A percentile compares a stretch with the other conserved stretches of the same genome.
Evolutionary conservation across 2,329 filamentous ascomycete genomes (phyloP).

Genomic region (Cladosporium sp.): DNA sequence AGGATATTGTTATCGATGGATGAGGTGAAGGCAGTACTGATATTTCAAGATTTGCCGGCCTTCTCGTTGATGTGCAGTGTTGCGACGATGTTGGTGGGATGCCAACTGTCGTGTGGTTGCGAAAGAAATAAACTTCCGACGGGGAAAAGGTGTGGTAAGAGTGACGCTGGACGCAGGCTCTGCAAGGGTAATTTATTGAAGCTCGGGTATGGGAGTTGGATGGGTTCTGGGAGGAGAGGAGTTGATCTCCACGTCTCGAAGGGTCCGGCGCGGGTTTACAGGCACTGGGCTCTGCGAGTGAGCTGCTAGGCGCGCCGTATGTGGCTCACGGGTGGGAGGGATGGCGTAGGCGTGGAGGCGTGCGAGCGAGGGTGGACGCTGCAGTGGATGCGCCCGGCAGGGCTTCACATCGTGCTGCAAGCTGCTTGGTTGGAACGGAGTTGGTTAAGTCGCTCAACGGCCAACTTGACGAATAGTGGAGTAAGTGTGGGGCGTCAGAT

Average conservation of each 20-base stretch:
- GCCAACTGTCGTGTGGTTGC: neutral
- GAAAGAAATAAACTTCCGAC: slow-evolving; percentile 9
- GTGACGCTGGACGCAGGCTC: slow-evolving; percentile 8
- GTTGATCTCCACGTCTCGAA: slow-evolving; percentile 13
- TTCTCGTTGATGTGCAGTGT: neutral
- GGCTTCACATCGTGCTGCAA: neutral
- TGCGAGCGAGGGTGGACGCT: neutral
- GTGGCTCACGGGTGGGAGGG: slow-evolving; percentile 7
- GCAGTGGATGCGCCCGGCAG: slow-evolving; percentile 12
- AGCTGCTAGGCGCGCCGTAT: neutral
- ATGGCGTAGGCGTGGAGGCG: slow-evolving; percentile 5
- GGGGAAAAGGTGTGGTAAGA: neutral
- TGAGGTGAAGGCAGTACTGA: slow-evolving; percentile 19
- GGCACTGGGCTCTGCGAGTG: slow-evolving; percentile 19
- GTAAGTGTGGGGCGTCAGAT: neutral
- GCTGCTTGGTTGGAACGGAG: neutral
- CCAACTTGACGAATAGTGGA: slow-evolving; percentile 12
- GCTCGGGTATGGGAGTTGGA: slow-evolving; percentile 11
- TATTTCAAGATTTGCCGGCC: slow-evolving; percentile 23
- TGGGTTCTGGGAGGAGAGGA: slow-evolving; percentile 6
- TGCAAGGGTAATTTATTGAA: slow-evolving; percentile 17
- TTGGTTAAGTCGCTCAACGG: slow-evolving; percentile 6
- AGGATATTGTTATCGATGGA: neutral
- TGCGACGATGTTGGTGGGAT: neutral
- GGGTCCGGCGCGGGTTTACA: neutral